Evolutionary conservation across 2,329 filamentous ascomycete genomes (phyloP).

Genomic region (Clonostachys solani): DNA sequence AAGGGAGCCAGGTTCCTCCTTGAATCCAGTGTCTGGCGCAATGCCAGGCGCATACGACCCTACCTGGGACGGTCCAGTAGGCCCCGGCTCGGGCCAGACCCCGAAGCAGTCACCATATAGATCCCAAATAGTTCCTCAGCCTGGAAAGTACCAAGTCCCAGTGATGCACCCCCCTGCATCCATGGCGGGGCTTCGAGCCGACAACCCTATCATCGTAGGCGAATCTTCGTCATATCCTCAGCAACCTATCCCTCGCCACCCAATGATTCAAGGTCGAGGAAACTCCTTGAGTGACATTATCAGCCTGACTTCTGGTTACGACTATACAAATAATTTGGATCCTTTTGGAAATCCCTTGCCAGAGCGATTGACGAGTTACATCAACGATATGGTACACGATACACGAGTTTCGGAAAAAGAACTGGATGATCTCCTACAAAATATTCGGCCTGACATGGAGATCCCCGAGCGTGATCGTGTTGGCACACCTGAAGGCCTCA

Average conservation of each 20-base stretch:
- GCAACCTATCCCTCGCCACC: not conserved
- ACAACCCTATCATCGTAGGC: not conserved
- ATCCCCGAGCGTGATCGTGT: constrained; percentile 58
- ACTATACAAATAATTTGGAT: constrained; percentile 28
- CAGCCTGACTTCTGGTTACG: constrained; percentile 25
- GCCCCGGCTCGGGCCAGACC: no score
- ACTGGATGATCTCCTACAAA: constrained; percentile 64
- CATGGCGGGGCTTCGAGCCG: not conserved
- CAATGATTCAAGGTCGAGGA: not conserved
- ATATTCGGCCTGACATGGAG: constrained; percentile 70
- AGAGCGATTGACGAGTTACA: constrained; percentile 20
- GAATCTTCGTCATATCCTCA: not conserved
- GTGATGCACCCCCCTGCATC: no score
- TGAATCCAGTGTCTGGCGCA: not conserved
- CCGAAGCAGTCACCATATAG: not conserved
- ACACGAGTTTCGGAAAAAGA: constrained; percentile 49
- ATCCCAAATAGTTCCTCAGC: not conserved
- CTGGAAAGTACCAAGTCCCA: not conserved
- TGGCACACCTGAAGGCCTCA: constrained; percentile 65
- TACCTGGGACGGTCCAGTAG: constrained; percentile 8
- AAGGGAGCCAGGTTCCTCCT: no score
- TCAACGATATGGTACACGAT: constrained; percentile 29
- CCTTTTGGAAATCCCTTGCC: constrained; percentile 27
- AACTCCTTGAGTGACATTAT: constrained; percentile 26
- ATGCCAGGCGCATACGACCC: constrained; percentile 7